Base-by-base conservation (phyloP, 2,329 filamentous ascomycete species). In the Neophaeococcomyces aloes region DNA sequence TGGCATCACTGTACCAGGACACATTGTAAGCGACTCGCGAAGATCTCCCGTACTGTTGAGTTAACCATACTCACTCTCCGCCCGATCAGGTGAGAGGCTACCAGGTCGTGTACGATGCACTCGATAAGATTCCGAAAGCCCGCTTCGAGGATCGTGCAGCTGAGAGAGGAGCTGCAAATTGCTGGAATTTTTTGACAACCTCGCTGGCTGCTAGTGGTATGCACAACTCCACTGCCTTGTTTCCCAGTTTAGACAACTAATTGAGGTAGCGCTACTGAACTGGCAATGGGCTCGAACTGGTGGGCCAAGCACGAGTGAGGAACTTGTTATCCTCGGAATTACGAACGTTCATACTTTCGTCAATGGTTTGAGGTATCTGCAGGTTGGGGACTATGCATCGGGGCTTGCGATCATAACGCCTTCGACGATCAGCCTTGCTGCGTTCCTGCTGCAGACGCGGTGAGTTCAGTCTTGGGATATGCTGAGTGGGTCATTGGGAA, bases 1-100 rank as follows among this genome's bases (percentile, higher is more conserved):
- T 14, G 35, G 17, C n/a, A 3, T 45, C 14, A 40, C 36, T 3
- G 42, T 32, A 4, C 42, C 42, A 7, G 42, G 42, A 23, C 42
- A 45, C 25, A 40, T 45, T 37, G 29, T 40, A 38, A 25, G 35
- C 18, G 25, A 13, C 23, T 21, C 8, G 4, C 15, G n/a, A n/a
- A 33, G 5, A 11, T 21, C 11, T 18, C 4, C 3, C 15, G 15
- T 13, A 33, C 31, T 5, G 5, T n/a, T 33, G 5, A n/a, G 5
- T 13, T n/a, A 7, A 18, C 13, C 7, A 6, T 13, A n/a, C 17
- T 18, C 31, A 27, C 23, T 6, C 23, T 27, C 10, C 5, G 5
- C 10, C 10, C 10, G 23, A 27, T 5, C 8, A 38, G 35, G 18
- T 38, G 17, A 38, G 21, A 19, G 35, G 35, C 18, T 38, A 23